Evolutionary conservation across 805 yeast species (phyloP).

Genomic region (Candida cerambycidarum): DNA sequence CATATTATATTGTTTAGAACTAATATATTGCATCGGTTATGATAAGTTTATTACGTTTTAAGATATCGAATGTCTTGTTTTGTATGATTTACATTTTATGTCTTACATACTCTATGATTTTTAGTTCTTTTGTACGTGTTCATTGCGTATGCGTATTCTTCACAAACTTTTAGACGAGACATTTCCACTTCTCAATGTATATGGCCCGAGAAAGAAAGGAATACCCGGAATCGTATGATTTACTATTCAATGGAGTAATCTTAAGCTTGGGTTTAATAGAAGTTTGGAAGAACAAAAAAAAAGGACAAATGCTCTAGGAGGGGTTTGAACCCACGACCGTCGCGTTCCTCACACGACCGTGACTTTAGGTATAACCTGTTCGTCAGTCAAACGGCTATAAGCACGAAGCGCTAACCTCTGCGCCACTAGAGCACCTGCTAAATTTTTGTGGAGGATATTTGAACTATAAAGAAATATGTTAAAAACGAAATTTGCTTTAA

Average conservation of each 20-base stretch:
- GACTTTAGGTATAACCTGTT: conserved; percentile 46
- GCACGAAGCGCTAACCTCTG: conserved; percentile 58
- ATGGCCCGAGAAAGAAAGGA: background rate
- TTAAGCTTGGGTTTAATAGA: too few relatives aligned
- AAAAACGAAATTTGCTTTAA: background rate
- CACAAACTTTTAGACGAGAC: too few relatives aligned
- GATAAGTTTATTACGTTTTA: too few relatives aligned
- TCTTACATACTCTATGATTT: background rate
- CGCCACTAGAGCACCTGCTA: conserved; percentile 45
- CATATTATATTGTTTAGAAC: conserved; percentile 7
- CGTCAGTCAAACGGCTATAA: conserved; percentile 47
- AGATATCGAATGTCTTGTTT: too few relatives aligned
- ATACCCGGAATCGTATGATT: too few relatives aligned
- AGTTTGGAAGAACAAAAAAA: conserved; percentile 24
- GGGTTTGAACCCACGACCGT: conserved; percentile 57
- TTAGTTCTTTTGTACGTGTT: too few relatives aligned
- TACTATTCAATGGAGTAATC: too few relatives aligned
- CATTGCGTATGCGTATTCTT: too few relatives aligned
- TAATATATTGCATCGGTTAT: conserved; percentile 2
- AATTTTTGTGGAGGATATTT: conserved; percentile 1
- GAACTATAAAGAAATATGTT: background rate
- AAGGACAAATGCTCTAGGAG: conserved; percentile 49
- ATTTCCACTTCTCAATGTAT: too few relatives aligned
- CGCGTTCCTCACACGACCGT: conserved; percentile 58
- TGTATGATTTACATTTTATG: too few relatives aligned